A percentile compares a stretch with the other conserved stretches of the same genome.
These are phyloP conservation scores for Podospora anserina DNA, from an alignment of 495 filamentous ascomycete species.

Conservation along the genomic window DNA sequence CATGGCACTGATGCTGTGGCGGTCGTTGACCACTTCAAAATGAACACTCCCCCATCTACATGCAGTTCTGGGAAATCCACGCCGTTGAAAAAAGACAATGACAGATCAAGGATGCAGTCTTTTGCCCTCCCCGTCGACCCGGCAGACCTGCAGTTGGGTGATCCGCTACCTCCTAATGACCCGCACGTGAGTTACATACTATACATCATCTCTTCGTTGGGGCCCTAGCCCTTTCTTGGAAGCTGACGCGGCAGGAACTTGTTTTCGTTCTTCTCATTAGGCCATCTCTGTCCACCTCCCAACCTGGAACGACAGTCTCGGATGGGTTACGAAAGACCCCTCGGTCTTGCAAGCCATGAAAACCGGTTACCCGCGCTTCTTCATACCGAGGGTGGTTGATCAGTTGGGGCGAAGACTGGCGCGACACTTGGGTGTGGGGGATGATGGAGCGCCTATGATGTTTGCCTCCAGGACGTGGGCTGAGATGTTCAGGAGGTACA, in stretches of 20 bases:
- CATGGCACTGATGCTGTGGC: background rate
- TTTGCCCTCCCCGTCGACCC: background rate
- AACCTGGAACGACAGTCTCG: slow-evolving; percentile 29
- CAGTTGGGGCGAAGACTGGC: slow-evolving; percentile 8
- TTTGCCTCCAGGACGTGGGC: background rate
- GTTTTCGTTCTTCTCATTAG: slow-evolving; percentile 8
- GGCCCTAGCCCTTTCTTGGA: too few relatives aligned
- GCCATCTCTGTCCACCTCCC: slow-evolving; percentile 32
- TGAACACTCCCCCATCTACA: background rate
- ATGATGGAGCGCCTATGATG: background rate
- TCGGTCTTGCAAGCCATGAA: slow-evolving; percentile 25
- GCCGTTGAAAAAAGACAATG: background rate
- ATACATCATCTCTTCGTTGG: background rate
- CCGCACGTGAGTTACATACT: background rate
- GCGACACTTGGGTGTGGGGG: background rate
- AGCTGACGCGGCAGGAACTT: background rate
- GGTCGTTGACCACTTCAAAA: background rate
- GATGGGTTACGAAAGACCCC: slow-evolving; percentile 26
- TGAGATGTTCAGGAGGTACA: background rate
- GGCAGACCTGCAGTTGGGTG: background rate
- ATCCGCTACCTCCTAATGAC: background rate
- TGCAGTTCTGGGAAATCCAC: too few relatives aligned
- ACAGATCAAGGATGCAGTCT: background rate
- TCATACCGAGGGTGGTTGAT: slow-evolving; percentile 19
- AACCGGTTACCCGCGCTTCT: slow-evolving; percentile 33